Percentiles rank a stretch among this genome's conserved stretches.
Evolutionary conservation across 2,329 filamentous ascomycete species (phyloP).

Genomic region (Lasiodiplodia theobromae): DNA sequence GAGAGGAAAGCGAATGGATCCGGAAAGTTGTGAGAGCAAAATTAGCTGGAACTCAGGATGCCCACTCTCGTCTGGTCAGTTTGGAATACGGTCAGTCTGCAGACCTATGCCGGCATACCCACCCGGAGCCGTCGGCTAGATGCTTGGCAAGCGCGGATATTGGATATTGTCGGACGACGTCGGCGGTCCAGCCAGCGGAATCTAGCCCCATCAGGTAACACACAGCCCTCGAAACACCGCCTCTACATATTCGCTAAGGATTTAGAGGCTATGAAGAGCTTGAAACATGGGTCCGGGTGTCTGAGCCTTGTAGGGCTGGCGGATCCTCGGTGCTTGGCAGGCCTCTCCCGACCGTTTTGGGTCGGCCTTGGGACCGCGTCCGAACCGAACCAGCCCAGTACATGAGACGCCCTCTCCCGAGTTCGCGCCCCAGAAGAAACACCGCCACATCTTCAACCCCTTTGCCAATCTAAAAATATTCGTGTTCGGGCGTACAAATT

Average conservation of each 20-base stretch:
- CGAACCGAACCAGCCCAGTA: constrained; percentile 14
- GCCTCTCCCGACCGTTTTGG: not conserved
- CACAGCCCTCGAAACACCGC: constrained; percentile 13
- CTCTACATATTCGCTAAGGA: not conserved
- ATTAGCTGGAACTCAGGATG: not conserved
- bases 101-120: not conserved
- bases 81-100: constrained; percentile 8
- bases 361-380: not conserved
- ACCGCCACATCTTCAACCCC: constrained; percentile 15
- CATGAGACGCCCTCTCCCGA: constrained; percentile 8
- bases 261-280: not conserved
- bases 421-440: not conserved
- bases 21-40: not conserved
- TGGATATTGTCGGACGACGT: not conserved
- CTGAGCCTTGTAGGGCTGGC: constrained; percentile 10
- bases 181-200: not conserved
- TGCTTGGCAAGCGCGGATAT: not conserved
- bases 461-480: constrained; percentile 22
- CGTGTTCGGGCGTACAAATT: constrained; percentile 22
- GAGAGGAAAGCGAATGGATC: not conserved
- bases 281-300: constrained; percentile 1
- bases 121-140: not conserved
- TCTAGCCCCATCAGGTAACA: not conserved
- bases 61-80: constrained; percentile 12
- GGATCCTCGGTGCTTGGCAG: not conserved